These are phyloP conservation scores for Fusarium lateritium DNA, from an alignment of 2,329 filamentous ascomycete species.

Conservation along the genomic window DNA sequence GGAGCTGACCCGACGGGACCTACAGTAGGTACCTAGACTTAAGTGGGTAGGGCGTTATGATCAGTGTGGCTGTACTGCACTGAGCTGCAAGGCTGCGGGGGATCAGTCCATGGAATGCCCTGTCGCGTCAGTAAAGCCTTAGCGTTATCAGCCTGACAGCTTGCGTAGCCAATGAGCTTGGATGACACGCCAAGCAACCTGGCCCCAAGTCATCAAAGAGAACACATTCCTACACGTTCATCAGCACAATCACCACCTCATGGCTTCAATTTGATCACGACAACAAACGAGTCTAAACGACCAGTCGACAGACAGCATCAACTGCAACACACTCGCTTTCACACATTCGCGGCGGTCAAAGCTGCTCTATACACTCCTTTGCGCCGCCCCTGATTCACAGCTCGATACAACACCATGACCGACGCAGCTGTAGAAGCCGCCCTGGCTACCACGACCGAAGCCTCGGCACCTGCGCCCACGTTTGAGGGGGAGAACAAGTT, in stretches of 20 bases:
- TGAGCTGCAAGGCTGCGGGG: constrained; percentile 47
- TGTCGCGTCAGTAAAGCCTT: constrained; percentile 41
- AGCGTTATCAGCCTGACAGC: constrained; percentile 48
- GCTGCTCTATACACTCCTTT: constrained; percentile 38
- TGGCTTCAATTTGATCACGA: constrained; percentile 31
- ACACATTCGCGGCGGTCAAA: constrained; percentile 23
- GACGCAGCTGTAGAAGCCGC: constrained; percentile 52
- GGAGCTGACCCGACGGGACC: constrained; percentile 37
- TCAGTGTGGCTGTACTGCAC: constrained; percentile 36
- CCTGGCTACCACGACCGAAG: constrained; percentile 43
- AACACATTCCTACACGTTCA: constrained; percentile 45
- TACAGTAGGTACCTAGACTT: background rate
- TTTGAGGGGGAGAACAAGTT: constrained; percentile 87
- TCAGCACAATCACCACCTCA: constrained; percentile 21
- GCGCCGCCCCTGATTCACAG: constrained; percentile 21
- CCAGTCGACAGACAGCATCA: constrained; percentile 4
- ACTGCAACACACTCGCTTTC: constrained; percentile 15
- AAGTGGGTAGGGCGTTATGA: constrained; percentile 14
- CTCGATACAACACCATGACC: constrained; percentile 49
- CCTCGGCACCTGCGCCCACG: constrained; percentile 47
- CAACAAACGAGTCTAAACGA: constrained; percentile 21
- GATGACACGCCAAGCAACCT: constrained; percentile 41
- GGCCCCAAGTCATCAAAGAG: constrained; percentile 40
- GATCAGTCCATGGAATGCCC: constrained; percentile 21
- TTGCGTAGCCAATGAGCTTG: constrained; percentile 41